phyloP scores from a whole-genome alignment of 2,329 filamentous ascomycete genomes.

The Thermothelomyces thermophilus region DNA sequence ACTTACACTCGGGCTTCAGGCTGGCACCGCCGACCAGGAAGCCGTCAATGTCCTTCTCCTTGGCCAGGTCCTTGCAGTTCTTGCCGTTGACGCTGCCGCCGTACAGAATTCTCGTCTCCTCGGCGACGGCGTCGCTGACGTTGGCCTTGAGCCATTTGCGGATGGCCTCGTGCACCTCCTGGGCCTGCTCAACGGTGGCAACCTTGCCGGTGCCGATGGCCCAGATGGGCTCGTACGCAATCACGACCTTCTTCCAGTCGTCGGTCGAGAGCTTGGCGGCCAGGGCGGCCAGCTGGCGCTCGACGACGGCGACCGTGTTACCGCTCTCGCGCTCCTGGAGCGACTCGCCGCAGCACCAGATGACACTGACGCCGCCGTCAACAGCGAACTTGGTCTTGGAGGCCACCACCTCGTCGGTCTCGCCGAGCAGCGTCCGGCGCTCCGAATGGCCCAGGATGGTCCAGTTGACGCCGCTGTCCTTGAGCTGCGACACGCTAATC shows the following conservation, averaged over 20 bases:
- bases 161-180: constrained; percentile 90
- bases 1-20: constrained; percentile 90
- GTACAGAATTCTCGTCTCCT: constrained; percentile 90
- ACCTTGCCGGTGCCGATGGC: constrained; percentile 91
- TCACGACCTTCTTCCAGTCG: constrained; percentile 90
- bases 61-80: constrained; percentile 90
- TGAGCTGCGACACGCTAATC: constrained; percentile 85
- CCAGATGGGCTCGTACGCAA: constrained; percentile 99
- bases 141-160: constrained; percentile 79
- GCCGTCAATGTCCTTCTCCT: constrained; percentile 92
- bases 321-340: constrained; percentile 83
- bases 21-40: constrained; percentile 96
- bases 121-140: constrained; percentile 67
- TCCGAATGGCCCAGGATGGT: constrained; percentile 91
- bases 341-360: constrained; percentile 96
- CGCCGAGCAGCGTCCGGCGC: constrained; percentile 81
- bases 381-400: constrained; percentile 91
- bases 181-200: constrained; percentile 79
- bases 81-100: constrained; percentile 96
- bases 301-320: constrained; percentile 82
- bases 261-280: constrained; percentile 53
- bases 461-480: constrained; percentile 85
- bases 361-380: constrained; percentile 80
- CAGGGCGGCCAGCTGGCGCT: constrained; percentile 72
- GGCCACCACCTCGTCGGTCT: constrained; percentile 79